These are phyloP conservation scores for Irpex sp. DNA, from an alignment of 1,284 basidiomycete genomes.

Conservation along the genomic window DNA sequence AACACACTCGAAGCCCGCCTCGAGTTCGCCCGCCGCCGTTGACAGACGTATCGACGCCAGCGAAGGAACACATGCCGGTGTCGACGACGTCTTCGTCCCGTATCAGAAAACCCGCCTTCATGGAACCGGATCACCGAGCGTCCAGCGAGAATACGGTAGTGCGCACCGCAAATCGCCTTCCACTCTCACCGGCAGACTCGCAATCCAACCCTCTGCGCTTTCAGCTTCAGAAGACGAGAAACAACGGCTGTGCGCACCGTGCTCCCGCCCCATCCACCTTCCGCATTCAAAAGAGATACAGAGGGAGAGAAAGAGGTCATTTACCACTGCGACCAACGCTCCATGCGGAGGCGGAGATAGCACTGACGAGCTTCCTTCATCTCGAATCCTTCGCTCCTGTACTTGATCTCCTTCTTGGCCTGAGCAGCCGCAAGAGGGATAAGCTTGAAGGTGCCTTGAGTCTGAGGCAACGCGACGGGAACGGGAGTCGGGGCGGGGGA, in stretches of 20 bases:
- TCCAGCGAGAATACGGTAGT: neutral
- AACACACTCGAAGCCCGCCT: neutral
- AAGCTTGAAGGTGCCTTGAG: constrained; percentile 2
- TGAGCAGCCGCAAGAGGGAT: constrained; percentile 17
- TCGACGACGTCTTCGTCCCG: neutral
- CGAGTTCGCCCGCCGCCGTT: neutral
- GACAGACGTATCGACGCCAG: neutral
- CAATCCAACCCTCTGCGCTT: neutral
- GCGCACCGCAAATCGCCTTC: neutral
- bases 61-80: neutral
- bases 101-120: neutral
- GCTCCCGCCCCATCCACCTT: neutral
- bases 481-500: neutral
- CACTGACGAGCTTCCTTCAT: constrained; percentile 10
- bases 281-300: neutral
- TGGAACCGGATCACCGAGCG: constrained; percentile 1
- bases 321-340: neutral
- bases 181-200: neutral
- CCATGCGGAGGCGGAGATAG: neutral
- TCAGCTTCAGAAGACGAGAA: neutral
- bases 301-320: neutral
- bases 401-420: constrained; percentile 19
- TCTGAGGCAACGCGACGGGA: neutral
- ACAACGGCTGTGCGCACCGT: constrained; percentile 1
- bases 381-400: constrained; percentile 21